Evolutionary conservation across 495 filamentous ascomycete species (phyloP).

Genomic region (Podospora australis): DNA sequence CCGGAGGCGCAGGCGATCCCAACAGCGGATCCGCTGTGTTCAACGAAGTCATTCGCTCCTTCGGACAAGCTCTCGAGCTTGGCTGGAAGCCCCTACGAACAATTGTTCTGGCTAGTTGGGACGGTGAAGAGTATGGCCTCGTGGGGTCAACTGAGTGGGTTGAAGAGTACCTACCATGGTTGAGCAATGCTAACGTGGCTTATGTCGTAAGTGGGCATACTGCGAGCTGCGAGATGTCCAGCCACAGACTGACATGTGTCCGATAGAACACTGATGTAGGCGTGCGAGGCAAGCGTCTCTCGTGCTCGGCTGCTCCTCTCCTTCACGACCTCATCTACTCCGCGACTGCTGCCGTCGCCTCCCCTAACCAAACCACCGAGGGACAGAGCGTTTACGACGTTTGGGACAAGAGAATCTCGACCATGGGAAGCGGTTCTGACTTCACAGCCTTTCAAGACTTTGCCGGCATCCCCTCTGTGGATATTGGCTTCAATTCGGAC

Average conservation of each 20-base stretch:
- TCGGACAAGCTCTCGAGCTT: slow-evolving; percentile 66
- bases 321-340: slow-evolving; percentile 70
- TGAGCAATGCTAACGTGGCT: slow-evolving; percentile 67
- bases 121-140: slow-evolving; percentile 88
- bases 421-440: slow-evolving; percentile 77
- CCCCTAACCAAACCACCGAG: slow-evolving; percentile 74
- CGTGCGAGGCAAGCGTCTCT: slow-evolving; percentile 63
- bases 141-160: slow-evolving; percentile 94
- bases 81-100: slow-evolving; percentile 90
- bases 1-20: slow-evolving; percentile 79
- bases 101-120: slow-evolving; percentile 93
- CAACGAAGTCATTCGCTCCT: slow-evolving; percentile 76
- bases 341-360: slow-evolving; percentile 61
- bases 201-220: slow-evolving; percentile 50
- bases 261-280: slow-evolving; percentile 71
- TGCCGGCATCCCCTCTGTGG: slow-evolving; percentile 78
- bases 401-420: slow-evolving; percentile 61
- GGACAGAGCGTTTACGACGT: slow-evolving; percentile 70
- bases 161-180: slow-evolving; percentile 86
- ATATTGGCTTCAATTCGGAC: slow-evolving; percentile 67
- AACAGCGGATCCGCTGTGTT: slow-evolving; percentile 87
- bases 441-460: slow-evolving; percentile 91
- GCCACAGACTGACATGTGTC: too few relatives aligned
- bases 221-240: background rate
- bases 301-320: slow-evolving; percentile 67